A percentile compares a stretch with the other conserved stretches of the same genome.
These are phyloP conservation scores for Silybum marianum DNA, from an alignment of 129 eudicot genomes.

Conservation along the genomic window DNA sequence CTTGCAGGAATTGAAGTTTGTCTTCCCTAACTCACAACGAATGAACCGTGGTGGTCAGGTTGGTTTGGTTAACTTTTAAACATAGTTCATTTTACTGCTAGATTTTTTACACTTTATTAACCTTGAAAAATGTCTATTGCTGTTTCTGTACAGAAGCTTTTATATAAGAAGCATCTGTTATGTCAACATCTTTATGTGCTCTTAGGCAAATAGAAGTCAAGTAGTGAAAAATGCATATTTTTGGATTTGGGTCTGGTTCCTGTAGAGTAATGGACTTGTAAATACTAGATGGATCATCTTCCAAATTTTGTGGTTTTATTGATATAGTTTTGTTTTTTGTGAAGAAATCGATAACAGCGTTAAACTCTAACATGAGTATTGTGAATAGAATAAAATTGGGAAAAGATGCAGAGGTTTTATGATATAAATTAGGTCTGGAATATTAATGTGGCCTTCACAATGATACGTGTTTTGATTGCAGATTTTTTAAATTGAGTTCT, in stretches of 20 bases:
- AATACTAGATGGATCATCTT: neutral
- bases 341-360: neutral
- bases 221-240: neutral
- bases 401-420: no score
- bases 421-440: neutral
- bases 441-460: neutral
- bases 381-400: neutral
- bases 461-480: neutral
- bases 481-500: no score
- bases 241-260: neutral
- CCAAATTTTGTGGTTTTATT: neutral
- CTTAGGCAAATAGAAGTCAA: neutral
- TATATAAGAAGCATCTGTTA: neutral
- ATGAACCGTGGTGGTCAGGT: slow-evolving; percentile 99
- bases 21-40: slow-evolving; percentile 83
- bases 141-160: neutral
- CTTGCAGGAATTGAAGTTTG: slow-evolving; percentile 82
- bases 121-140: neutral
- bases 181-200: neutral
- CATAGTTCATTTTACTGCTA: neutral
- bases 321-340: neutral
- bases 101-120: neutral
- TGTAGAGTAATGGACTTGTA: neutral
- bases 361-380: no score
- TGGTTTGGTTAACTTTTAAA: slow-evolving; percentile 47